Evolutionary conservation across 768 basidiomycete genomes (phyloP).

Genomic region (Mycena galericulata): DNA sequence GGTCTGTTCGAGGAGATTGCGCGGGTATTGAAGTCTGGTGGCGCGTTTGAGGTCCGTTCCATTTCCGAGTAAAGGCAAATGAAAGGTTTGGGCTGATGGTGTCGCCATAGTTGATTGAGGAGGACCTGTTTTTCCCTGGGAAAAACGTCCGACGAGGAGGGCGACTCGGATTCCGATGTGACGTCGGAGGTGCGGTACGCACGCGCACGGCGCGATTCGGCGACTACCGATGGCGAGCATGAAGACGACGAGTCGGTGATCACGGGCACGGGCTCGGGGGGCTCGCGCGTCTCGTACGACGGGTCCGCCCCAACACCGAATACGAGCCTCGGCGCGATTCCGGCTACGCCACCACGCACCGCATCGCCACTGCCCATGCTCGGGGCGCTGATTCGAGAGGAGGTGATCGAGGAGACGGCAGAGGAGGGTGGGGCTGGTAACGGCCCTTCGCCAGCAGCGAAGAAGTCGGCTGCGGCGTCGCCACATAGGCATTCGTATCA

Average conservation of each 20-base stretch:
- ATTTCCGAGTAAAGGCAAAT: conserved; percentile 14
- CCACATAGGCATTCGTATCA: conserved; percentile 28
- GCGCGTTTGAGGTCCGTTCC: conserved; percentile 69
- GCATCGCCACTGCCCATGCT: conserved; percentile 36
- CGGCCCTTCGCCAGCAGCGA: conserved; percentile 30
- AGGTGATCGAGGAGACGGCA: conserved; percentile 34
- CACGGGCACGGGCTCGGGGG: conserved; percentile 29
- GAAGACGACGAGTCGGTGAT: conserved; percentile 34
- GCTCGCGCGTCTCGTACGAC: conserved; percentile 31
- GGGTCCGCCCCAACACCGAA: conserved; percentile 32
- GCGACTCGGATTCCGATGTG: conserved; percentile 41
- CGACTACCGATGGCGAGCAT: conserved; percentile 19
- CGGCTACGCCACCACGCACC: conserved; percentile 40
- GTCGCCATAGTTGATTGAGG: conserved; percentile 71
- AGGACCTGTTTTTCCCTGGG: conserved; percentile 81
- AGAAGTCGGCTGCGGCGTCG: conserved; percentile 30
- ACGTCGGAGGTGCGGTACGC: conserved; percentile 41
- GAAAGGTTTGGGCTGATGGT: not conserved
- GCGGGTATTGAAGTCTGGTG: conserved; percentile 81
- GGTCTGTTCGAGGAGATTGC: conserved; percentile 73
- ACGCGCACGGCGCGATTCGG: conserved; percentile 25
- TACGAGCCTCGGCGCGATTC: conserved; percentile 34
- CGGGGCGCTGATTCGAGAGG: conserved; percentile 28
- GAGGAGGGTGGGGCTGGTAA: conserved; percentile 29
- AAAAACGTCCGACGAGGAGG: conserved; percentile 52